These are phyloP conservation scores for Paxillus involutus DNA, from an alignment of 768 basidiomycete genomes.

Conservation along the genomic window DNA sequence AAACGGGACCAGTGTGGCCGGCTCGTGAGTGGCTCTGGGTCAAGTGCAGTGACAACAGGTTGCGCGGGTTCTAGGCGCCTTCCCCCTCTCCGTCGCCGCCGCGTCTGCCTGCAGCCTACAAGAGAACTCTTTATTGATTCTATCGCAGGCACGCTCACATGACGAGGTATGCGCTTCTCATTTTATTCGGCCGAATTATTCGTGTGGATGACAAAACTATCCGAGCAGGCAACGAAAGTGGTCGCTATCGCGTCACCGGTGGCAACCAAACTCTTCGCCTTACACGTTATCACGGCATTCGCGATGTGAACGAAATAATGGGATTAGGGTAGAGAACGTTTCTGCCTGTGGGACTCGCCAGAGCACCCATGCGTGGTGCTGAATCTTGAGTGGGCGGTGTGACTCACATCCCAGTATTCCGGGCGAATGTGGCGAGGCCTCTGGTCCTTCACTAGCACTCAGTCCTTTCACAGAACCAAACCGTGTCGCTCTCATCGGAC, in stretches of 20 bases:
- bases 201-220: conserved; percentile 96
- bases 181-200: conserved; percentile 88
- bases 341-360: conserved; percentile 53
- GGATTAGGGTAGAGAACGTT: conserved; percentile 85
- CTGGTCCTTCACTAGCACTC: conserved; percentile 26
- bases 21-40: conserved; percentile 99
- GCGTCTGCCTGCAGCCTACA: conserved; percentile 91
- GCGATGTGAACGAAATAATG: conserved; percentile 82
- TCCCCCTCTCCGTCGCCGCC: conserved; percentile 97
- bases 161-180: conserved; percentile 98
- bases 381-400: neutral
- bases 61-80: conserved; percentile 98
- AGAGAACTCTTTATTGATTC: conserved; percentile 97
- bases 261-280: conserved; percentile 88
- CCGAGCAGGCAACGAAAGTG: conserved; percentile 75
- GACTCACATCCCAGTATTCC: too few relatives aligned
- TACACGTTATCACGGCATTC: conserved; percentile 93
- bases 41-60: conserved; percentile 97
- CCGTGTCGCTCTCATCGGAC: conserved; percentile 92
- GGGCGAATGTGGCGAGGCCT: too few relatives aligned
- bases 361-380: conserved; percentile 16
- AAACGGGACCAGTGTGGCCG: conserved; percentile 90
- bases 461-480: conserved; percentile 63
- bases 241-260: conserved; percentile 93
- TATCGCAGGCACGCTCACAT: conserved; percentile 96